These are phyloP conservation scores for Backusella tarrabulga DNA, from an alignment of 192 early-diverging fungal genomes.

Conservation along the genomic window DNA sequence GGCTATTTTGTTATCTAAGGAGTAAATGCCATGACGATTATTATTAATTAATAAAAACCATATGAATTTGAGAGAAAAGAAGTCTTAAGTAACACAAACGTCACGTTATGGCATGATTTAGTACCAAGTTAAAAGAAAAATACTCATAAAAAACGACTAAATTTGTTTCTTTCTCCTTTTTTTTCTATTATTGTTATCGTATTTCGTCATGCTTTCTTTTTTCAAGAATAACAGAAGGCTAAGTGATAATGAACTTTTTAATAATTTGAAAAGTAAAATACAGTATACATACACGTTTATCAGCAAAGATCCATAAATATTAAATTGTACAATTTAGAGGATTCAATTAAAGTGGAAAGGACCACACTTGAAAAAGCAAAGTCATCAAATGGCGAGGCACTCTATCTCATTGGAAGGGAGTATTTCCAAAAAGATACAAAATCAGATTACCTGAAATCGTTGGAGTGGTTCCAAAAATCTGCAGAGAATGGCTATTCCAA, in stretches of 20 bases:
- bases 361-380: constrained; percentile 1
- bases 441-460: not conserved
- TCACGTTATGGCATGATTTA: constrained; percentile 2
- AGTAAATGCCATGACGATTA: not conserved
- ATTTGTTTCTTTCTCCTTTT: not conserved
- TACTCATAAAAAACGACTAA: not conserved
- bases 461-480: constrained; percentile 1
- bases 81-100: not conserved
- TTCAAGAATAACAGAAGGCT: not conserved
- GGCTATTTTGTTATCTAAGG: not conserved
- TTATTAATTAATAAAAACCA: not conserved
- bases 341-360: not conserved
- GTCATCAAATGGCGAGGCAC: not conserved
- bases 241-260: not conserved
- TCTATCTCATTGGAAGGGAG: not conserved
- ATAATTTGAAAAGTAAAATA: constrained; percentile 4
- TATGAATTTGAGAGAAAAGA: not conserved
- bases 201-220: not conserved
- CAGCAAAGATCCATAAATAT: not conserved
- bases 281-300: not conserved
- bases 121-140: constrained; percentile 1
- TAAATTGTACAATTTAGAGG: not conserved
- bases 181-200: not conserved
- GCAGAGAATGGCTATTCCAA: not conserved
- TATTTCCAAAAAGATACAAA: not conserved